Evolutionary conservation across 306 rosid species (phyloP).

Genomic region (Datisca glomerata): DNA sequence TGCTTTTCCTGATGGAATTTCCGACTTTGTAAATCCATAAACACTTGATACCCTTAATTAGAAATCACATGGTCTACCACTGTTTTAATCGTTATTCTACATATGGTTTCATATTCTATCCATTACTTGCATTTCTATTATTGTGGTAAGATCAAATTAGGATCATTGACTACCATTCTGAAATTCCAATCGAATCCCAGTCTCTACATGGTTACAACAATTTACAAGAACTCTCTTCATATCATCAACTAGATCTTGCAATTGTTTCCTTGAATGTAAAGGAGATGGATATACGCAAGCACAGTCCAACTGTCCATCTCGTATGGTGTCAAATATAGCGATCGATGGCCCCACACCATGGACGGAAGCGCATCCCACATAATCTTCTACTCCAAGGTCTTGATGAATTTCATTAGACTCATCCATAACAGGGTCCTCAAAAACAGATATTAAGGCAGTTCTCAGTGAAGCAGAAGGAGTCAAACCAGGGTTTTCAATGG

Average conservation of each 20-base stretch:
- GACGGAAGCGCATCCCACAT: conserved; percentile 57
- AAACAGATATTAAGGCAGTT: conserved; percentile 68
- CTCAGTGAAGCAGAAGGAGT: conserved; percentile 68
- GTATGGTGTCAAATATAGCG: conserved; percentile 61
- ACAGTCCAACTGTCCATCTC: conserved; percentile 55
- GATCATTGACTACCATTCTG: too few species aligned
- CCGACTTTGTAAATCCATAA: too few species aligned
- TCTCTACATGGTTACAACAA: conserved; percentile 18
- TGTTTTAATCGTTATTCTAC: too few species aligned
- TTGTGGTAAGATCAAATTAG: too few species aligned
- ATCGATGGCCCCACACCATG: conserved; percentile 90
- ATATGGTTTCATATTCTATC: too few species aligned
- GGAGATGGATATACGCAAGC: conserved; percentile 66
- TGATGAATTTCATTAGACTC: conserved; percentile 18
- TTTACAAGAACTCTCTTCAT: conserved; percentile 64
- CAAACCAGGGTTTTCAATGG: conserved; percentile 73
- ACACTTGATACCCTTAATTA: too few species aligned
- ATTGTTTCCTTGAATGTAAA: conserved; percentile 75
- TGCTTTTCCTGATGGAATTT: too few species aligned
- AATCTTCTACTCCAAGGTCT: conserved; percentile 62
- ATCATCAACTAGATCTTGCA: conserved; percentile 40
- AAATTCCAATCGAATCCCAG: too few species aligned
- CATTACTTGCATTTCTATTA: too few species aligned
- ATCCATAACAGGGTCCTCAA: conserved; percentile 58
- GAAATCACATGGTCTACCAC: too few species aligned